Evolutionary conservation across 2,329 filamentous ascomycete genomes (phyloP).

Genomic region (Pseudogymnoascus sp.): DNA sequence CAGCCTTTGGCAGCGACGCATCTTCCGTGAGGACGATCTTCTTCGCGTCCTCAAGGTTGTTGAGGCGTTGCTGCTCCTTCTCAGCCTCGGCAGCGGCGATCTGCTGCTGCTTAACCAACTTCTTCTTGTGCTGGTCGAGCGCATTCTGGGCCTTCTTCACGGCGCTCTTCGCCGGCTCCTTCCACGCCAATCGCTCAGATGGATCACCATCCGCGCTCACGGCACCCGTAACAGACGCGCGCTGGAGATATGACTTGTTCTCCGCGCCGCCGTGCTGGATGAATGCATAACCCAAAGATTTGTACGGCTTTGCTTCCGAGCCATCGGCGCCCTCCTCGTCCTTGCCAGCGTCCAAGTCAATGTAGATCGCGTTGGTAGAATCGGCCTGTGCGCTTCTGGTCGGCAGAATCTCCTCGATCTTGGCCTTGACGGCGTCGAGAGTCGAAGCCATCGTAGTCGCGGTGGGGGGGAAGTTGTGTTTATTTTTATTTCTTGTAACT

Average conservation of each 20-base stretch:
- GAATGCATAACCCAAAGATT: conserved; percentile 72
- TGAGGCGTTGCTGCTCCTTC: conserved; percentile 63
- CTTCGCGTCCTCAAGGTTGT: conserved; percentile 73
- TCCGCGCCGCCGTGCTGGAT: conserved; percentile 56
- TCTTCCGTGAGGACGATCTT: conserved; percentile 68
- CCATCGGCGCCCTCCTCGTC: conserved; percentile 64
- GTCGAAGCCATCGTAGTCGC: not conserved
- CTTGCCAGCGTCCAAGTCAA: conserved; percentile 73
- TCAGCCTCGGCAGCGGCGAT: conserved; percentile 65
- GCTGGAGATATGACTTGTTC: conserved; percentile 58
- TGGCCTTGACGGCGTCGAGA: conserved; percentile 11
- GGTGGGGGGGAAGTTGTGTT: not conserved
- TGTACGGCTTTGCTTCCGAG: conserved; percentile 69
- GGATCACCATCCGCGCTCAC: conserved; percentile 58
- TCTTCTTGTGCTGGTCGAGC: conserved; percentile 74
- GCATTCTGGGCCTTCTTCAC: conserved; percentile 77
- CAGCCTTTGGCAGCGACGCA: conserved; percentile 62
- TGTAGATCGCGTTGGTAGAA: conserved; percentile 52
- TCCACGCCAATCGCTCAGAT: conserved; percentile 63
- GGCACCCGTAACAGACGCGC: conserved; percentile 59
- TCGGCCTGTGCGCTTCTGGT: not conserved
- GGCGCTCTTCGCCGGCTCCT: conserved; percentile 75
- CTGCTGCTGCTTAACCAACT: conserved; percentile 71
- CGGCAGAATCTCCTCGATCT: conserved; percentile 10
- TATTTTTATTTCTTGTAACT: not conserved